A percentile compares a stretch with the other conserved stretches of the same genome.
Evolutionary conservation across 2,329 filamentous ascomycete genomes (phyloP).

Genomic region (Aspergillus sp.): DNA sequence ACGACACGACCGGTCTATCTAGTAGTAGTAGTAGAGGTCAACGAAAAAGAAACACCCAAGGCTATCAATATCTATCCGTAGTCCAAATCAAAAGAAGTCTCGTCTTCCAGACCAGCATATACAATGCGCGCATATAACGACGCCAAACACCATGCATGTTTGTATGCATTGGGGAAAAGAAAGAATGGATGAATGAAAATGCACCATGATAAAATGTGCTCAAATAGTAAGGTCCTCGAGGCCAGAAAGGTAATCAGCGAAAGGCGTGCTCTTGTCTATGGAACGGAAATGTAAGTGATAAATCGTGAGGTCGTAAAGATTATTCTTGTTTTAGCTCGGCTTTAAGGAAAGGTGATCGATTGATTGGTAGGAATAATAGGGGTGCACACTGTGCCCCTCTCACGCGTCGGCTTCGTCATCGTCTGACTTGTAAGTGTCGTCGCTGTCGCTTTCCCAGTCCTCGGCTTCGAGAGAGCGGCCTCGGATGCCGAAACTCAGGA

Average conservation of each 20-base stretch:
- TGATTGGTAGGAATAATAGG: neutral
- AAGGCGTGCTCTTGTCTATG: neutral
- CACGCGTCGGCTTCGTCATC: slow-evolving; percentile 40
- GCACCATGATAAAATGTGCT: neutral
- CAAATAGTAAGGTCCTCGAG: neutral
- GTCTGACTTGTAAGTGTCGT: slow-evolving; percentile 48
- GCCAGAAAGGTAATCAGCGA: neutral
- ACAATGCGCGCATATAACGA: neutral
- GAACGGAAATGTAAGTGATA: neutral
- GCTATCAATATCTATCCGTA: neutral
- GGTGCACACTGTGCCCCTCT: neutral
- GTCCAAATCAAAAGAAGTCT: neutral
- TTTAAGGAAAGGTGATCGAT: neutral
- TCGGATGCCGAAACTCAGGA: slow-evolving; percentile 75
- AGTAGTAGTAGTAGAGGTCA: neutral
- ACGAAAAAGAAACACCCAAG: neutral
- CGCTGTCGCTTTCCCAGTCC: slow-evolving; percentile 51
- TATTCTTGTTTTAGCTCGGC: neutral
- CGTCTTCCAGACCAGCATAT: neutral
- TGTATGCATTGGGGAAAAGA: neutral
- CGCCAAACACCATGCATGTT: neutral
- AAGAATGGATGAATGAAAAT: neutral
- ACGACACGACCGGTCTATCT: neutral
- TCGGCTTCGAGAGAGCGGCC: slow-evolving; percentile 63
- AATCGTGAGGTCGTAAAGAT: neutral